phyloP scores from a whole-genome alignment of 129 eudicot species.

The Pulicaria dysenterica region DNA sequence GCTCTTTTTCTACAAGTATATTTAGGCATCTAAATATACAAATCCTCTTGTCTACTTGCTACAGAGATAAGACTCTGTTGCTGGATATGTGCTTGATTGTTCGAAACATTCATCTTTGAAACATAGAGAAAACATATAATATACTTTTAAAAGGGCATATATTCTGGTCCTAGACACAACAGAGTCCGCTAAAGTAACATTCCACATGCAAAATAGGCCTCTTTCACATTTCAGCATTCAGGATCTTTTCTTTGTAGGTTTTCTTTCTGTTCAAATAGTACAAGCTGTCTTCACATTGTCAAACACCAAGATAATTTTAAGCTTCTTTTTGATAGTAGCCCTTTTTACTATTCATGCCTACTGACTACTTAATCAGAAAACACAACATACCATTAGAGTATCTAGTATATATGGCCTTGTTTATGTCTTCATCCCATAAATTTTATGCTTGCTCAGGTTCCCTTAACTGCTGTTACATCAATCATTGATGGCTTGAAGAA shows the following conservation, averaged over 20 bases:
- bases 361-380: background rate
- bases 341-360: background rate
- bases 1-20: background rate
- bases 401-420: background rate
- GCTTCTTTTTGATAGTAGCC: background rate
- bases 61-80: background rate
- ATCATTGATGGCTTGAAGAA: conserved; percentile 85
- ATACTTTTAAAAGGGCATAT: conserved; percentile 9
- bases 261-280: conserved; percentile 10
- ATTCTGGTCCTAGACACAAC: conserved; percentile 7
- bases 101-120: background rate
- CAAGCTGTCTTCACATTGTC: conserved; percentile 12
- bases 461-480: conserved; percentile 75
- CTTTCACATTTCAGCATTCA: conserved; percentile 1
- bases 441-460: conserved; percentile 44
- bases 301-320: conserved; percentile 4
- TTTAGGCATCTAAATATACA: background rate
- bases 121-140: conserved; percentile 1
- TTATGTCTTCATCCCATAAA: background rate
- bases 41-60: background rate
- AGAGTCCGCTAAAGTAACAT: conserved; percentile 1
- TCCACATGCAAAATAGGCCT: background rate
- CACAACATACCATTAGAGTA: background rate
- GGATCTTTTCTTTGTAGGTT: background rate
- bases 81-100: background rate